Evolutionary conservation across 345 rosid genomes (phyloP).

Genomic region (Syzygium jambos): DNA sequence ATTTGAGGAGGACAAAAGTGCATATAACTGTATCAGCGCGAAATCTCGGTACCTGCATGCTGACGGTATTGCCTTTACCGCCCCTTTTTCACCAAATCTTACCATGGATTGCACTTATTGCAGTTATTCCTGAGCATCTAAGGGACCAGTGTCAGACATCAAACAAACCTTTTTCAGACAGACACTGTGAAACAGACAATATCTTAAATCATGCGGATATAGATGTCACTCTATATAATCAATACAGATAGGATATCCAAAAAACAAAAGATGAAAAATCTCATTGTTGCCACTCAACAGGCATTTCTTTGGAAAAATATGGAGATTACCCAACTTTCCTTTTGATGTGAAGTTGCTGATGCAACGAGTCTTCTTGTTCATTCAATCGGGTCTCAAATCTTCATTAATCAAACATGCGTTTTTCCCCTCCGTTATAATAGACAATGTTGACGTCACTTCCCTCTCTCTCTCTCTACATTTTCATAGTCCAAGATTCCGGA

Average conservation of each 20-base stretch:
- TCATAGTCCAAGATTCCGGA: not conserved
- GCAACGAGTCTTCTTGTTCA: not conserved
- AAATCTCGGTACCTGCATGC: not conserved
- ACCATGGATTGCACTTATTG: not conserved
- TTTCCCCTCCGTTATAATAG: not conserved
- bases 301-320: not conserved
- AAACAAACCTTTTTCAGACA: not conserved
- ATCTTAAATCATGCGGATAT: not conserved
- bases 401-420: not conserved
- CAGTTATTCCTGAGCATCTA: not conserved
- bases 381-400: not conserved
- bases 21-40: not conserved
- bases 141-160: not conserved
- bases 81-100: not conserved
- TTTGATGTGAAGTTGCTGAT: not conserved
- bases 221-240: not conserved
- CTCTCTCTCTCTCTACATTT: not conserved
- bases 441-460: not conserved
- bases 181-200: not conserved
- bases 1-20: not conserved
- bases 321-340: not conserved
- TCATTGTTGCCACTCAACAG: not conserved
- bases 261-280: not conserved
- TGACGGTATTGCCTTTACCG: not conserved
- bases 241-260: not conserved